Evolutionary conservation across 768 basidiomycete species (phyloP), one percentile per base, ranked within the genome.

Genomic region (Mycena crocata): DNA sequence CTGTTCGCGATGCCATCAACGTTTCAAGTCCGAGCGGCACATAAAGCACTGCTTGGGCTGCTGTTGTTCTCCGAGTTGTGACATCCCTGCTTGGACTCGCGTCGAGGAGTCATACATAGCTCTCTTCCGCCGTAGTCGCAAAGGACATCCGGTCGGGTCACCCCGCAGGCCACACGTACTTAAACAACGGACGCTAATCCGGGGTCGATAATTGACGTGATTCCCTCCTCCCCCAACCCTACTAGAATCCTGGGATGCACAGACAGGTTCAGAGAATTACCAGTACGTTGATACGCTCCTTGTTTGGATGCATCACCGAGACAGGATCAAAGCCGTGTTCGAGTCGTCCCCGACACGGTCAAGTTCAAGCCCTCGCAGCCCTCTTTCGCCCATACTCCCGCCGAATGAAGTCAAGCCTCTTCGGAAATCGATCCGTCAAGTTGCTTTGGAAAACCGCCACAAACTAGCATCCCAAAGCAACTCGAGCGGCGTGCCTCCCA

Each of bases 321-420:
- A 58, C 57, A 17, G 23, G 35, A 42, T 24, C 45, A 31, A 57
- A 67, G 66, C 60, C n/a, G 34, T 42, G 34, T 66, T 70, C 34
- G 69, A 63, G 50, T 57, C 49, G n/a, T 60, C 64, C 23, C 54
- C 52, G 46, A 28, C 52, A 35, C 49, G 59, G 51, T 50, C 55
- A 28, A 66, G 57, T 50, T 48, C 67, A 26, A 60, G 50, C n/a
- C 37, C 68, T 48, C 69, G 65, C 17, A 70, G 69, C 39, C 69
- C 69, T 24, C 69, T 62, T 34, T 66, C 64, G 26, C 51, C 60
- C 31, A 57, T 69, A 13, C 3, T 55, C 7, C 13, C 46, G 2
- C 60, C 64, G 58, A 65, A 66, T 37, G 52, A 65, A 23, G 31
- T 52, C 45, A 57, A 28, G 21, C 42, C 55, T 19, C 48, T 23